Evolutionary conservation across 306 rosid species (phyloP).

Genomic region (Vigna nakashimae): DNA sequence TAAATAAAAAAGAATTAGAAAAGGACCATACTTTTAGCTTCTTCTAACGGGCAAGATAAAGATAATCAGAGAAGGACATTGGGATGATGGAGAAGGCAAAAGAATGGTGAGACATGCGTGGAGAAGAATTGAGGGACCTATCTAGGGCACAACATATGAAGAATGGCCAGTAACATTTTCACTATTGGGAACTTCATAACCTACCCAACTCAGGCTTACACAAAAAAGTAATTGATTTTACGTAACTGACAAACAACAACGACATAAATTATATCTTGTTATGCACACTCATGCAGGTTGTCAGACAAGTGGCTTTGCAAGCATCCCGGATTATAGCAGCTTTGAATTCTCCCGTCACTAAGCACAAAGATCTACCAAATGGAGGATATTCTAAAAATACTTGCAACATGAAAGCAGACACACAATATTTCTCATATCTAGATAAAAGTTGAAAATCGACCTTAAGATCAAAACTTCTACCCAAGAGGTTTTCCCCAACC

Average conservation of each 20-base stretch:
- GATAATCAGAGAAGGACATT: neutral
- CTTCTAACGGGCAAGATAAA: conserved; percentile 10
- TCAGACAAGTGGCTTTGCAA: conserved; percentile 17
- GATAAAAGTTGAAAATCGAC: conserved; percentile 31
- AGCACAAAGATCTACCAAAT: conserved; percentile 30
- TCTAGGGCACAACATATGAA: conserved; percentile 10
- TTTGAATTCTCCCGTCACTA: neutral
- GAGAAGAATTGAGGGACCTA: neutral
- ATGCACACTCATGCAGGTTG: conserved; percentile 24
- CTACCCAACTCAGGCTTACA: neutral
- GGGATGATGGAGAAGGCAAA: conserved; percentile 7
- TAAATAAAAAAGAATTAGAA: neutral
- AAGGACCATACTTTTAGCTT: conserved; percentile 2
- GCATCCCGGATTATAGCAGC: conserved; percentile 11
- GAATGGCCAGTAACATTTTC: neutral
- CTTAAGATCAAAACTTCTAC: conserved; percentile 49
- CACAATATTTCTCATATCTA: neutral
- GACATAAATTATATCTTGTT: conserved; percentile 16
- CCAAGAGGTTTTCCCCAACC: conserved; percentile 62
- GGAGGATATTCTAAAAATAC: conserved; percentile 1
- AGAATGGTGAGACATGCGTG: conserved; percentile 22
- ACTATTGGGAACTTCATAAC: conserved; percentile 17
- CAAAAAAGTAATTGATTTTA: conserved; percentile 23
- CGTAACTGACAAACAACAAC: conserved; percentile 18
- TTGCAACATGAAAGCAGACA: conserved; percentile 40